Evolutionary conservation across 306 rosid species (phyloP).

Genomic region (Styphnolobium japonicum): DNA sequence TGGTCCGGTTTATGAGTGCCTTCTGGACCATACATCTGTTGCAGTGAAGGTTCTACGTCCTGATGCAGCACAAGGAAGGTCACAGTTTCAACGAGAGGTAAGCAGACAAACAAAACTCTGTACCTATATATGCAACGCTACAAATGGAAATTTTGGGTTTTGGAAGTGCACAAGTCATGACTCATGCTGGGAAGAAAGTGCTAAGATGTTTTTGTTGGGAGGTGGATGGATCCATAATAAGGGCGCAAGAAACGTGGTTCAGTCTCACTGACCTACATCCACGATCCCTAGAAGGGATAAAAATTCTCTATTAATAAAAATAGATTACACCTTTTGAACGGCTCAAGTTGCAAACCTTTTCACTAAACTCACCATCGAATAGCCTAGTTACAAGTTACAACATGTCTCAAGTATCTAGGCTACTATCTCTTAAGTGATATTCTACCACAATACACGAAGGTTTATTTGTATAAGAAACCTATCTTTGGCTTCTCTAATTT

Average conservation of each 20-base stretch:
- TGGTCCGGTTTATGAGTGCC: conserved; percentile 84
- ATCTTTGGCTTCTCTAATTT: not conserved
- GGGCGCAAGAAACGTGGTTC: too few species aligned
- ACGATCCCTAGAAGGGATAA: too few species aligned
- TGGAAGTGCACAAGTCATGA: not conserved
- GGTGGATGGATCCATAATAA: not conserved
- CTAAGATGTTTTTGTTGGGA: not conserved
- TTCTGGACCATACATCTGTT: conserved; percentile 82
- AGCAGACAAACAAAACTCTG: not conserved
- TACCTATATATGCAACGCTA: not conserved
- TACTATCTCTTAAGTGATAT: not conserved
- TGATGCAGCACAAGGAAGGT: conserved; percentile 93
- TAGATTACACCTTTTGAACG: too few species aligned
- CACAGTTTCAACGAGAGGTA: conserved; percentile 92
- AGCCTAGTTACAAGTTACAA: not conserved
- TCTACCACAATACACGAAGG: not conserved
- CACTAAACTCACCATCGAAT: too few species aligned
- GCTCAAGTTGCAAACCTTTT: too few species aligned
- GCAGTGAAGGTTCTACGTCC: conserved; percentile 98
- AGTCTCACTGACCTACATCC: too few species aligned
- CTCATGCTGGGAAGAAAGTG: not conserved
- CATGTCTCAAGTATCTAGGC: not conserved
- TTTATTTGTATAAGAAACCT: not conserved
- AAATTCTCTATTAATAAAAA: too few species aligned
- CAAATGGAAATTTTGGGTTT: not conserved